Conservation (phyloP, 1,139 yeast species). For the Saccharomyces hybrid region DNA sequence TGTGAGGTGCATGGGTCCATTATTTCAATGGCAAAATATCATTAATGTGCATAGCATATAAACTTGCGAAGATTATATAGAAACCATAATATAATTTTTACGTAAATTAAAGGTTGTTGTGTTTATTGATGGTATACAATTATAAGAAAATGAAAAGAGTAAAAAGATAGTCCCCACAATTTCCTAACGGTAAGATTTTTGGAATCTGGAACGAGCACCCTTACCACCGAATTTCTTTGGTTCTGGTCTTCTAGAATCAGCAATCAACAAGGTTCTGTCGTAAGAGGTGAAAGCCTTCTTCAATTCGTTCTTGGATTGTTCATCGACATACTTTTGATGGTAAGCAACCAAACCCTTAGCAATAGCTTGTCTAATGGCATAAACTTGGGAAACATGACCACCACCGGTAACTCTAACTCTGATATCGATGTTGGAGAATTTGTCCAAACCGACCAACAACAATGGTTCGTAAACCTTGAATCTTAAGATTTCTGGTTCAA, state of each 20-base stretch:
- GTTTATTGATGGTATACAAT: constrained; percentile 1
- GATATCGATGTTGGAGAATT: constrained; percentile 96
- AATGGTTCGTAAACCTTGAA: constrained; percentile 99
- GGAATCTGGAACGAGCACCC: constrained; percentile 99
- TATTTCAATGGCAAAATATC: background rate
- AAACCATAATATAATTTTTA: background rate
- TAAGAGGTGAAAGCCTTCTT: constrained; percentile 95
- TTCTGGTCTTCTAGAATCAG: constrained; percentile 99
- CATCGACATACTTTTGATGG: constrained; percentile 99
- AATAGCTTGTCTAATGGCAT: constrained; percentile 99
- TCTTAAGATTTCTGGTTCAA: constrained; percentile 98
- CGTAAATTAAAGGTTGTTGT: constrained; percentile 1
- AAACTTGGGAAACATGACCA: constrained; percentile 99
- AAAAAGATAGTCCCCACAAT: background rate
- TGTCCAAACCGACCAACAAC: constrained; percentile 96
- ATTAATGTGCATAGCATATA: no score
- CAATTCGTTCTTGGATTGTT: constrained; percentile 98
- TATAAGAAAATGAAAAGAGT: constrained; percentile 1
- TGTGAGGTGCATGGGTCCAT: background rate
- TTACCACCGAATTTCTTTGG: constrained; percentile 99
- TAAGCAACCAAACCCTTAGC: constrained; percentile 99
- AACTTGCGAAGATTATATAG: background rate
- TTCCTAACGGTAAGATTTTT: constrained; percentile 98
- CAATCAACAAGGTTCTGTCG: constrained; percentile 99
- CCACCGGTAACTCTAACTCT: constrained; percentile 99